Base-by-base conservation (phyloP, 805 yeast genomes). In the Torulaspora quercuum region DNA sequence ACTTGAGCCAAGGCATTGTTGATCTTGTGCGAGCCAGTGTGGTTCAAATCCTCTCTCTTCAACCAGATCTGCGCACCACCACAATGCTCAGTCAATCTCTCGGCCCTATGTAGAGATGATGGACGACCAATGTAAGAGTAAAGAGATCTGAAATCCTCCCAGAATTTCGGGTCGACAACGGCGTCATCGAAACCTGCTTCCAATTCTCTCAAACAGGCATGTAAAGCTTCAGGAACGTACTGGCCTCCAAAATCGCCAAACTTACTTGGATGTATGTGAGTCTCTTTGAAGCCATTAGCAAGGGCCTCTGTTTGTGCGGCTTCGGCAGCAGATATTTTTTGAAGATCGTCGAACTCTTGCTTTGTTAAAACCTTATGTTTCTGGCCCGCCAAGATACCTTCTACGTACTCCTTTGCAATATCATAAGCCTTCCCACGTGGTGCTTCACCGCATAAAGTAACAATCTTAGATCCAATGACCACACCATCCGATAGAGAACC, bases 201-300 rank as follows among this genome's bases (percentile, higher is more conserved):
- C 40, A 92, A 74, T 66, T 92, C 95, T 44, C 79, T 75, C 51
- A 92, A 72, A 69, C 97, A 90, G 28, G 95, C 76, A 65, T 89
- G 90, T 55, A 92, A 69, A 14, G 95, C 86, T 69, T 92, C 99
- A 25, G 99, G 99, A 25, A 92, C 98, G 58, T 87, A 92, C 68
- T 92, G 98, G 42, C 99, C 99, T 61, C 99, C 99, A 58, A 87
- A 94, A 33, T 79, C 88, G 55, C 97, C 99, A 53, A 90, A 90
- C 45, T 82, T 73, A 39, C 90, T 82, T 49, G 78, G 74, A 58
- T 75, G 83, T 45, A 76, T 74, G 57, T 83, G 92, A 4, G 46
- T 42, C 60, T 82, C 92, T 40, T 69, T 69, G 45, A 75, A 73
- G 5, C 57, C 55, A 24, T 51, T 42, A 11, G 61, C 46, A 6